Percentiles rank a stretch among this genome's conserved stretches.
phyloP scores from a whole-genome alignment of 345 rosid genomes.

The Heritiera littoralis region DNA sequence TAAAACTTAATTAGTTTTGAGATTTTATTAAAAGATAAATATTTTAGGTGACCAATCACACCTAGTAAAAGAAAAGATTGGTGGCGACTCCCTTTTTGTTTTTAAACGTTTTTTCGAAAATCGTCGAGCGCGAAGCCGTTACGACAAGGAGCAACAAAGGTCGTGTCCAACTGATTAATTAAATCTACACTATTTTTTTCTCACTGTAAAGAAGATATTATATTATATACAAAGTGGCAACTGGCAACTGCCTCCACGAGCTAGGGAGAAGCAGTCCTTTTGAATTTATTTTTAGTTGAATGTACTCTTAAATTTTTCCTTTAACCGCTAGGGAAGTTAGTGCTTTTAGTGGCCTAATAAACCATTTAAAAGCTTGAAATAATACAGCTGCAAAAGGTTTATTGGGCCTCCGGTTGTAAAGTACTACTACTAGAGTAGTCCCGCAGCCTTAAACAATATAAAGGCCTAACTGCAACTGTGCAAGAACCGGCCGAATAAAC shows the following conservation, averaged over 20 bases:
- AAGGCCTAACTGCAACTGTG: not conserved
- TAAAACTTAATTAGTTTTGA: too few relatives aligned
- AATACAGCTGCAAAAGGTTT: not conserved
- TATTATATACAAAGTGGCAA: constrained; percentile 2
- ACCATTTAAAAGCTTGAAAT: not conserved
- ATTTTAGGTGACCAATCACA: too few relatives aligned
- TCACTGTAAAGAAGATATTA: not conserved
- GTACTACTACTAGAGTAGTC: not conserved
- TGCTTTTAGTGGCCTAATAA: too few relatives aligned
- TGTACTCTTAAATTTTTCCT: not conserved
- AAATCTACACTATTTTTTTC: not conserved
- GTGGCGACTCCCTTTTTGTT: too few relatives aligned
- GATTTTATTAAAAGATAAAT: too few relatives aligned
- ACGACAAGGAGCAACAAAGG: not conserved
- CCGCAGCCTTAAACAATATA: not conserved
- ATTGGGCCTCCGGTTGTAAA: constrained; percentile 14
- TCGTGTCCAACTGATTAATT: not conserved
- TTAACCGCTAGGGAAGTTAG: constrained; percentile 12
- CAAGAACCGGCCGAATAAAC: not conserved
- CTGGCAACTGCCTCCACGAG: constrained; percentile 6
- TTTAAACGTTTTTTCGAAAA: too few relatives aligned
- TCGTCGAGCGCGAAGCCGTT: too few relatives aligned
- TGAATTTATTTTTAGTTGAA: not conserved
- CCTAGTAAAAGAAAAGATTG: too few relatives aligned
- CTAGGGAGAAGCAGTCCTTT: constrained; percentile 5